Evolutionary conservation across 1,139 yeast genomes (phyloP), one percentile per base, ranked within the genome.

Genomic region (Saccharomyces pastorianus): DNA sequence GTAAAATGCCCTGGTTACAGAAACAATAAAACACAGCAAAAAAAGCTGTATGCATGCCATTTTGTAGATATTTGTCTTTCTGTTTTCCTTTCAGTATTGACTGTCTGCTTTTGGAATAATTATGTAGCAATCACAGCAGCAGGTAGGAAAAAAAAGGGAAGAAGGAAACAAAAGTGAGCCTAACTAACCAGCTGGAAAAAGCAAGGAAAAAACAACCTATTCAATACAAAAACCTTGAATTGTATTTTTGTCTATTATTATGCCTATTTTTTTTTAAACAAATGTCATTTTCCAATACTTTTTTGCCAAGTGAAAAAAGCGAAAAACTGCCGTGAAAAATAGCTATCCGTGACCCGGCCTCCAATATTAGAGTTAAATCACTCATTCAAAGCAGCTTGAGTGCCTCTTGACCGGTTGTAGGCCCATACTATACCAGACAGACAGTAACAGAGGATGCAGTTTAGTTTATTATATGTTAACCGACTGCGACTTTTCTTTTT

Each of bases 1-100:
- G 68, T 91, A 91, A 72, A 91, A 91, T 2, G 84, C 95, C 51
- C 67, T 62, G 9, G 55, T 27, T 20, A n/a, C 4, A 6, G 53
- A 23, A 14, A 26, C 25, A 3, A 17, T 6, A 17, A 27, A 31
- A 23, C 8, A 47, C 23, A 47, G 14, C 31, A 38, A 38, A 6
- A 38, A 38, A 2, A 38, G 44, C 25, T 38, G 44, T 38, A 38
- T 2, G n/a, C 20, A 14, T 38, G 44, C 44, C 44, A 38, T 38
- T 9, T 38, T 17, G 13, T 38, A 17, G 9, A 38, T 38, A 2
- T 17, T 38, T 9, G n/a, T n/a, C 20, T 2, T 17, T 38, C 17
- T 38, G 13, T 38, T 17, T 38, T 38, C 13, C 25, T 38, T 38
- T 38, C 44, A 9, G 23, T 8, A 38, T 6, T 38, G 25, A 2